Base-by-base conservation (phyloP, 2,329 filamentous ascomycete species). In the Diaporthe australafricana region DNA sequence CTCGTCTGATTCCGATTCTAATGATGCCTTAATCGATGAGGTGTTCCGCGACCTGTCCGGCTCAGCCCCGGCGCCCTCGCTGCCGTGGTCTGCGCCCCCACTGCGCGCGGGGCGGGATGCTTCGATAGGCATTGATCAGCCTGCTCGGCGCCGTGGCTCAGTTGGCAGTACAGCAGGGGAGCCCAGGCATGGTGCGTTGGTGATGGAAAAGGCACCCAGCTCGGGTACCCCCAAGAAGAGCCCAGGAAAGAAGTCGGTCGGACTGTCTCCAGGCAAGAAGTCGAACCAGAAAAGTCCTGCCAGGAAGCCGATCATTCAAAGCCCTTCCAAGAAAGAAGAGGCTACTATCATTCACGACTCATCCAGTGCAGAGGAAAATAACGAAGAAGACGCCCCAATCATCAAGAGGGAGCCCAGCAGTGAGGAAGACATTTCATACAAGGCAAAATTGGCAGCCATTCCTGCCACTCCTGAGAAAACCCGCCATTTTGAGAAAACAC, bases 31-130 rank as follows among this genome's bases (percentile, higher is more conserved):
- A 3, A 48, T 63, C 1, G 69, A 73, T n/a, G 47, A 60, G 5
- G 63, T 68, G 27, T 53, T 73, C 22, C 62, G 35, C 3, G 35
- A 69, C 48, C 50, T 62, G 12, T 62, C 69, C 5, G 6, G 40
- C 14, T 57, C 65, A 12, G 20, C 5, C 6, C 42, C 47, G 12
- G 16, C 38, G n/a, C 42, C 50, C 1, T 69, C 55, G 14, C 48
- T 72, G 42, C 72, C 69, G 3, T 73, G 72, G 72, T 60, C 63
- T 30, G 56, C 50, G 35, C 72, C 72, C 16, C 69, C 72, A 1
- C 52, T 73, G 22, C 69, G 69, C 5, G 63, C 62, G 35, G 45
- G 22, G 11, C 50, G 50, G 35, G 71, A 53, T 25, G 50, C n/a
- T 22, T 45, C 27, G 5, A 42, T 50, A 5, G 62, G 35, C 45